Percentiles rank a stretch among this genome's conserved stretches.
phyloP scores from a whole-genome alignment of 2,329 filamentous ascomycete genomes.

The Beauveria caledonica region DNA sequence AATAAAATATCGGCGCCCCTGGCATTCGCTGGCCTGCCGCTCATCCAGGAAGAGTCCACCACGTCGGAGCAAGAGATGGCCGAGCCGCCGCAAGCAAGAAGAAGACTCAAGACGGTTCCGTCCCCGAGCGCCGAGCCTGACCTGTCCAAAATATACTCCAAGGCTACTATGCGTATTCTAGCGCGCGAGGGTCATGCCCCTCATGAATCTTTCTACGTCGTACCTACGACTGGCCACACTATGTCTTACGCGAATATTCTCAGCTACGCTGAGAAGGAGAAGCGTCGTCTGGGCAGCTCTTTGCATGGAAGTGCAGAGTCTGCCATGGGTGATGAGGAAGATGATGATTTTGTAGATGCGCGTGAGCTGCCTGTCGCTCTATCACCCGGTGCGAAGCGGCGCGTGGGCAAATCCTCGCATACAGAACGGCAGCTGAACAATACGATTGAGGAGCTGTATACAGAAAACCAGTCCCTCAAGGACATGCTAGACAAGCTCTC shows the following conservation, averaged over 20 bases:
- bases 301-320: constrained; percentile 42
- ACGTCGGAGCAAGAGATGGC: constrained; percentile 24
- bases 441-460: constrained; percentile 76
- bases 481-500: constrained; percentile 78
- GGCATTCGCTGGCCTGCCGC: constrained; percentile 84
- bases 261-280: constrained; percentile 59
- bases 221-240: constrained; percentile 84
- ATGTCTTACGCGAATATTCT: constrained; percentile 90
- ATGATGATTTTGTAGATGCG: constrained; percentile 88
- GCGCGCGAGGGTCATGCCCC: constrained; percentile 57
- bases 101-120: constrained; percentile 26
- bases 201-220: constrained; percentile 84
- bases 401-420: constrained; percentile 30
- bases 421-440: constrained; percentile 46
- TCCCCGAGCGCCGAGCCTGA: constrained; percentile 55
- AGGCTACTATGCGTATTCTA: constrained; percentile 73
- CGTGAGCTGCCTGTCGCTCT: constrained; percentile 52
- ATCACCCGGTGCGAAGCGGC: constrained; percentile 33
- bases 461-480: constrained; percentile 82
- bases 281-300: constrained; percentile 48
- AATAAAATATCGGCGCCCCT: constrained; percentile 83
- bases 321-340: constrained; percentile 45
- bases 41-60: constrained; percentile 47
- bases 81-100: constrained; percentile 30
- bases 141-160: constrained; percentile 74